A percentile compares a stretch with the other conserved stretches of the same genome.
Evolutionary conservation across 2,329 filamentous ascomycete species (phyloP).

Genomic region (Arthroderma uncinatum): DNA sequence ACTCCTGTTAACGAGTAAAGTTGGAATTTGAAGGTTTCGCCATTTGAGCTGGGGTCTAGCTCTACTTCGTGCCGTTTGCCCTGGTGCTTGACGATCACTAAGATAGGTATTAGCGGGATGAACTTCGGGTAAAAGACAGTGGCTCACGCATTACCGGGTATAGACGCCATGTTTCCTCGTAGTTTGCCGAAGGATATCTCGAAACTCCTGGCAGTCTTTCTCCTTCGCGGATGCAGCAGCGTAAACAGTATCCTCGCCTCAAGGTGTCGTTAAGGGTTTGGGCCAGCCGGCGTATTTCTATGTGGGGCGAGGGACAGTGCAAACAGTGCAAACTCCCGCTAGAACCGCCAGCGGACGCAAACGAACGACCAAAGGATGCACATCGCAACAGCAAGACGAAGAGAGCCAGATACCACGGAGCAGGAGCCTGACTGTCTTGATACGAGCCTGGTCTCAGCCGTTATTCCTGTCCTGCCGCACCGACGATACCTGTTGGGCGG

Average conservation of each 20-base stretch:
- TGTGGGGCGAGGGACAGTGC: neutral
- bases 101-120: slow-evolving; percentile 17
- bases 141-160: slow-evolving; percentile 40
- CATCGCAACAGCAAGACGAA: neutral
- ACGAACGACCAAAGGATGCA: neutral
- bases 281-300: neutral
- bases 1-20: slow-evolving; percentile 91
- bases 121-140: neutral
- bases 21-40: slow-evolving; percentile 91
- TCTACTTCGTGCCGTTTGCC: slow-evolving; percentile 94
- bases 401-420: neutral
- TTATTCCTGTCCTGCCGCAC: neutral
- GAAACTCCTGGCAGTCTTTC: neutral
- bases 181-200: neutral
- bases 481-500: neutral
- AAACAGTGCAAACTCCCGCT: slow-evolving; percentile 7
- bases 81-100: slow-evolving; percentile 87
- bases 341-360: neutral
- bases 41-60: slow-evolving; percentile 69
- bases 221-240: neutral
- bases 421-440: neutral
- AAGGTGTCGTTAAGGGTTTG: neutral
- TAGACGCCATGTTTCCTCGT: slow-evolving; percentile 40
- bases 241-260: neutral
- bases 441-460: too few relatives aligned